Evolutionary conservation across 2,329 filamentous ascomycete species (phyloP), one percentile per base, ranked within the genome.

Genomic region (Fusarium sp.): DNA sequence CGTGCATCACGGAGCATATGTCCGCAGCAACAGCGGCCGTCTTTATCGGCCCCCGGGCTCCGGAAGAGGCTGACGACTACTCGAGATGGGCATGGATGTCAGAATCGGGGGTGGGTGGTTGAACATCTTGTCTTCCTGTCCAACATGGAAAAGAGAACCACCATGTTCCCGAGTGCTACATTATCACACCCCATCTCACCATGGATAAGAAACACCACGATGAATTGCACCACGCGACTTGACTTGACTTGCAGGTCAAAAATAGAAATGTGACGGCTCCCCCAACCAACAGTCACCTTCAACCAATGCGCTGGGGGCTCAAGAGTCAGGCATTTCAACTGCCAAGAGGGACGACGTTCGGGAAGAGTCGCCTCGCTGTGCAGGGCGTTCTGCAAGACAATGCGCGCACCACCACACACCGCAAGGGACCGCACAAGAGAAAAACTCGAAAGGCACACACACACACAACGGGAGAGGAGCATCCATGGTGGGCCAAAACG

Each of bases 291-390:
- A 58, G 11, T 32, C 40, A 10, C 40, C 47, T 10, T 67, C 40
- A 38, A 38, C 54, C 54, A 57, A 54, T 32, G 52, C 20, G 25
- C 40, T 47, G 27, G 47, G 30, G 38, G 35, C 33, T 64, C 35
- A 45, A 65, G 68, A 72, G 71, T 72, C 72, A 67, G 58, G 65
- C 58, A 70, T 63, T 37, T 40, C 40, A 58, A 40, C 25, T 60
- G 59, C 70, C 70, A 70, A 61, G 52, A 52, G 57, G 65, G 50
- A 45, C 45, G 40, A 65, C 20, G 17, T 22, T 20, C 61, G 45
- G 61, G 45, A 63, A 63, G 45, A 63, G 32, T 63, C 61, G 63
- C 56, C 54, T 52, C 20, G 38, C 35, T 33, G 20, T 20, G 38
- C 30, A 52, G 54, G 54, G 32, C 35, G 30, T 47, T 47, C 50